Evolutionary conservation across 2,329 filamentous ascomycete genomes (phyloP).

Genomic region (Cladophialophora psammophila): DNA sequence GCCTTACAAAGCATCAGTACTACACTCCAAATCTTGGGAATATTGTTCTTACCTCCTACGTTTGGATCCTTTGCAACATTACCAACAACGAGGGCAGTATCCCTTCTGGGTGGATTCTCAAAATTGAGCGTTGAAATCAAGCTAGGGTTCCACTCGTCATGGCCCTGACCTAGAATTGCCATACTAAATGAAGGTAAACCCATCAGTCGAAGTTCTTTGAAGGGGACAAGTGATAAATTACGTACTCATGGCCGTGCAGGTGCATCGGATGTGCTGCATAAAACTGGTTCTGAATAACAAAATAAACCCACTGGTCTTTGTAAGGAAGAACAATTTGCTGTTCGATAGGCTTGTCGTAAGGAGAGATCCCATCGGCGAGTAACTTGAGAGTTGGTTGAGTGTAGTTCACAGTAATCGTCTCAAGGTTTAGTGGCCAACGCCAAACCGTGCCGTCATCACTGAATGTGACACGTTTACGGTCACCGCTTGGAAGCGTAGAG

Average conservation of each 20-base stretch:
- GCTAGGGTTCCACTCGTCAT: constrained; percentile 49
- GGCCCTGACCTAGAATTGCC: constrained; percentile 63
- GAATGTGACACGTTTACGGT: constrained; percentile 36
- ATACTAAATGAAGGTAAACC: constrained; percentile 50
- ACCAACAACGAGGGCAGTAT: constrained; percentile 72
- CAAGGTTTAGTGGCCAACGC: constrained; percentile 47
- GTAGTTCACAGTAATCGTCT: constrained; percentile 45
- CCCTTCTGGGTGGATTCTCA: constrained; percentile 70
- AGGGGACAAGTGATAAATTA: neutral
- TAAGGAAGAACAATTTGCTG: constrained; percentile 29
- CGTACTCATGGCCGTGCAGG: constrained; percentile 69
- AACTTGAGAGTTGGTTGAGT: constrained; percentile 44
- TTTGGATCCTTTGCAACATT: constrained; percentile 42
- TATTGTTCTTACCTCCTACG: neutral
- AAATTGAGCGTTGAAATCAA: constrained; percentile 65
- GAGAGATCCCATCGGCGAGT: constrained; percentile 16
- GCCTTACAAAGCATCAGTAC: constrained; percentile 44
- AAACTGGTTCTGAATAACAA: constrained; percentile 41
- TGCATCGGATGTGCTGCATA: constrained; percentile 67
- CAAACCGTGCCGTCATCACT: constrained; percentile 40
- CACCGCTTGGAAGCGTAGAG: constrained; percentile 36
- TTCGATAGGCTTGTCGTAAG: constrained; percentile 26
- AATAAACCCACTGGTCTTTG: constrained; percentile 36
- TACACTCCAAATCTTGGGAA: neutral
- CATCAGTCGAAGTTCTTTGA: neutral